A percentile compares a stretch with the other conserved stretches of the same genome.
Evolutionary conservation across 306 rosid genomes (phyloP).

Genomic region (Heteromeles arbutifolia): DNA sequence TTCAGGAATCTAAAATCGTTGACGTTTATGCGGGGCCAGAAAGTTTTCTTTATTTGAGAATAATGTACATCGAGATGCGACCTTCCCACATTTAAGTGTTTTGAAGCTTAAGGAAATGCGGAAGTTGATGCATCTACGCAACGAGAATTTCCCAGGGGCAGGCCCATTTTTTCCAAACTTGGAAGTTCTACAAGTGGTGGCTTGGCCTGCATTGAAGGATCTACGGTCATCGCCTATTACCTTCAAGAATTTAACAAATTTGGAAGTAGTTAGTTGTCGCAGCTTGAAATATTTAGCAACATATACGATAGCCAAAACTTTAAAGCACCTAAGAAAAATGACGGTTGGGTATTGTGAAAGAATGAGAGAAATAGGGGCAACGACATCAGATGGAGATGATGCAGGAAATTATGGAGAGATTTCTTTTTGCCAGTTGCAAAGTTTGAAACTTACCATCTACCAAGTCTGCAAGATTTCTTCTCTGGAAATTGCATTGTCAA

Average conservation of each 20-base stretch:
- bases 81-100: too few species aligned
- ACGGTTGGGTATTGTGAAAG: neutral
- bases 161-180: neutral
- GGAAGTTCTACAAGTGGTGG: neutral
- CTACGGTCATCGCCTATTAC: neutral
- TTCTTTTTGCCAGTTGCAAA: neutral
- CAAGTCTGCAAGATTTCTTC: neutral
- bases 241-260: neutral
- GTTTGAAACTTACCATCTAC: accelerated
- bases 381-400: neutral
- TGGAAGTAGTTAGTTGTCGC: neutral
- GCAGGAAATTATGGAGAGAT: neutral
- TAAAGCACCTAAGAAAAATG: too few species aligned
- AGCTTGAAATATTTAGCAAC: neutral
- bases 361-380: too few species aligned
- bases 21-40: too few species aligned
- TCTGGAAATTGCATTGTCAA: neutral
- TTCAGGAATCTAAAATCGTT: too few species aligned
- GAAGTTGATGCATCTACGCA: neutral
- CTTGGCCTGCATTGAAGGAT: neutral
- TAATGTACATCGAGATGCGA: too few species aligned
- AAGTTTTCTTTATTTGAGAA: too few species aligned
- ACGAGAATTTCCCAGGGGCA: neutral
- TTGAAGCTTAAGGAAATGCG: neutral
- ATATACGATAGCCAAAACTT: neutral